Evolutionary conservation across 305 asterid species (phyloP).

Genomic region (Fraxinus nigra): DNA sequence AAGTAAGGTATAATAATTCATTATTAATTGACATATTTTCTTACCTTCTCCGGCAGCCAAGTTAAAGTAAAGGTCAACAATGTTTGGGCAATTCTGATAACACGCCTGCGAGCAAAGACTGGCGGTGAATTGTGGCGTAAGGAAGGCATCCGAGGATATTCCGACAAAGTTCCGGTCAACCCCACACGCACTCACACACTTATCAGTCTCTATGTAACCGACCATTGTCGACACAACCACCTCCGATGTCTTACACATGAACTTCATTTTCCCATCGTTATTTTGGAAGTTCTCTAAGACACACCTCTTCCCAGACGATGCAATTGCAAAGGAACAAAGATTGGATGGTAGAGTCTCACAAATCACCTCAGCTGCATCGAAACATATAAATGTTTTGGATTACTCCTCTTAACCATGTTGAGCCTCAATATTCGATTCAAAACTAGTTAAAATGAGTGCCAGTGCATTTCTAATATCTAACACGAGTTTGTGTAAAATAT

Average conservation of each 20-base stretch:
- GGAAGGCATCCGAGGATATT: constrained; percentile 67
- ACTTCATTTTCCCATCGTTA: constrained; percentile 29
- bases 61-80: constrained; percentile 60
- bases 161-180: constrained; percentile 52
- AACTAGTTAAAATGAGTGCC: not conserved
- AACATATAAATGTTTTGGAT: no score
- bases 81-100: constrained; percentile 58
- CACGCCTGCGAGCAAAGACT: constrained; percentile 61
- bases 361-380: constrained; percentile 39
- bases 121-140: constrained; percentile 38
- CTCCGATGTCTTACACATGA: constrained; percentile 53
- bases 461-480: no score
- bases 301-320: constrained; percentile 66
- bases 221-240: constrained; percentile 47
- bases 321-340: constrained; percentile 49
- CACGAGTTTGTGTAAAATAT: not conserved
- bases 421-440: no score
- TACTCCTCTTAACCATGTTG: no score
- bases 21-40: not conserved
- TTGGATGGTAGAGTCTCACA: constrained; percentile 51
- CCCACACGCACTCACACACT: constrained; percentile 63
- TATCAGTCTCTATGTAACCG: constrained; percentile 53
- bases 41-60: constrained; percentile 80
- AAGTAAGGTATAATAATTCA: no score
- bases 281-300: constrained; percentile 46